phyloP scores from a whole-genome alignment of 2,329 filamentous ascomycete genomes.

The Cadophora sp. region DNA sequence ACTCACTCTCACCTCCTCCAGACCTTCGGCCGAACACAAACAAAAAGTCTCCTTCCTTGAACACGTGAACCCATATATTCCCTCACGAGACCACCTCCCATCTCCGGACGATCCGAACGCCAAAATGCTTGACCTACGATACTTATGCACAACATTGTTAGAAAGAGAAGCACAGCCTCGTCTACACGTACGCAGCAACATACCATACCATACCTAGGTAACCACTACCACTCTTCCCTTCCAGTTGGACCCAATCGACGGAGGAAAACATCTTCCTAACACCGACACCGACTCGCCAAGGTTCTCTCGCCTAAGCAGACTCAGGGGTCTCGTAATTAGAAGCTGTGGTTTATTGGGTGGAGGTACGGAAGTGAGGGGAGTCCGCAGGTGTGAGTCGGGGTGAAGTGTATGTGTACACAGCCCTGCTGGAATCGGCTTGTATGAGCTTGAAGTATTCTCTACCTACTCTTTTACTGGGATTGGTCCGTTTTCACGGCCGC shows the following conservation, averaged over 20 bases:
- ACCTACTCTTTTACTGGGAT: no score
- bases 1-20: no score
- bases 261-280: background rate
- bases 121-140: background rate
- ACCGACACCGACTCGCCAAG: background rate
- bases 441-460: no score
- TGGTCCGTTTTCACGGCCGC: no score
- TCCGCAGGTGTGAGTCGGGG: no score
- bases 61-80: background rate
- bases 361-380: background rate
- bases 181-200: background rate
- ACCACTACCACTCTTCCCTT: background rate
- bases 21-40: background rate
- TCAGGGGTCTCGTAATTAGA: background rate
- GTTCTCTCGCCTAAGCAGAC: background rate
- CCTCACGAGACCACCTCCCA: background rate
- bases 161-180: background rate
- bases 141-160: no score
- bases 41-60: no score
- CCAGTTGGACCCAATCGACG: background rate
- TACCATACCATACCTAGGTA: no score
- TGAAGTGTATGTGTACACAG: no score
- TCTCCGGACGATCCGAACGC: background rate
- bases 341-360: background rate
- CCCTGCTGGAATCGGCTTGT: no score